Evolutionary conservation across 495 filamentous ascomycete species (phyloP).

Genomic region (Penicillium goetzii): DNA sequence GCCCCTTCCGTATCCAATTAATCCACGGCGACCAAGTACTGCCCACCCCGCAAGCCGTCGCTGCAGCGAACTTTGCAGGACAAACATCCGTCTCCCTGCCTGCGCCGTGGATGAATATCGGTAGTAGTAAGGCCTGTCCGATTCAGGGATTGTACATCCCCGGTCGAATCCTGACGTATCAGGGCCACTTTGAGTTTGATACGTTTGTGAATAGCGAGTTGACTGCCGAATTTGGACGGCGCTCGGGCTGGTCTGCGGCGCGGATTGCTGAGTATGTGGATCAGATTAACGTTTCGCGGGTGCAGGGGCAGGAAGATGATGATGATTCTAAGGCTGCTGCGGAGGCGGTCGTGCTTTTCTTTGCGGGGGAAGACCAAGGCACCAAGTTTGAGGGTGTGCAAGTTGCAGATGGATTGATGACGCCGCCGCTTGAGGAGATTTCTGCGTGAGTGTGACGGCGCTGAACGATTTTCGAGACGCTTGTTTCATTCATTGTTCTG

Average conservation of each 20-base stretch:
- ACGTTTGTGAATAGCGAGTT: conserved; percentile 41
- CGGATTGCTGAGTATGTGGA: conserved; percentile 27
- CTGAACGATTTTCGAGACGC: background rate
- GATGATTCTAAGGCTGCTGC: conserved; percentile 45
- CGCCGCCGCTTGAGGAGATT: conserved; percentile 27
- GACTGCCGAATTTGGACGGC: conserved; percentile 37
- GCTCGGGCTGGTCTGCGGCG: conserved; percentile 31
- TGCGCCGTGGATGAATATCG: conserved; percentile 41
- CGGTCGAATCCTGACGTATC: conserved; percentile 42
- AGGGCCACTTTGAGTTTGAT: conserved; percentile 53
- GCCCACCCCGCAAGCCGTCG: conserved; percentile 24
- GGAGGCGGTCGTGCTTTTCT: conserved; percentile 42
- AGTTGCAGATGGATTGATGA: conserved; percentile 28
- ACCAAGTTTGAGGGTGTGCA: background rate
- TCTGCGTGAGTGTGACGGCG: background rate
- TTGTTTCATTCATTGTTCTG: background rate
- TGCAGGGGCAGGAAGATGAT: conserved; percentile 29
- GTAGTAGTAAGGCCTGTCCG: conserved; percentile 36
- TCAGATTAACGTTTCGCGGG: conserved; percentile 29
- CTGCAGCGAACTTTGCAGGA: conserved; percentile 5
- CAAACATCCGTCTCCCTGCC: conserved; percentile 19
- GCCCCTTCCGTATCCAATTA: conserved; percentile 36
- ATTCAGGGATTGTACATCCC: conserved; percentile 48
- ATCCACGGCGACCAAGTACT: conserved; percentile 42
- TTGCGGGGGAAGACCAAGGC: conserved; percentile 28